Conservation (phyloP, 495 filamentous ascomycete species). For the Cryomyces minteri region DNA sequence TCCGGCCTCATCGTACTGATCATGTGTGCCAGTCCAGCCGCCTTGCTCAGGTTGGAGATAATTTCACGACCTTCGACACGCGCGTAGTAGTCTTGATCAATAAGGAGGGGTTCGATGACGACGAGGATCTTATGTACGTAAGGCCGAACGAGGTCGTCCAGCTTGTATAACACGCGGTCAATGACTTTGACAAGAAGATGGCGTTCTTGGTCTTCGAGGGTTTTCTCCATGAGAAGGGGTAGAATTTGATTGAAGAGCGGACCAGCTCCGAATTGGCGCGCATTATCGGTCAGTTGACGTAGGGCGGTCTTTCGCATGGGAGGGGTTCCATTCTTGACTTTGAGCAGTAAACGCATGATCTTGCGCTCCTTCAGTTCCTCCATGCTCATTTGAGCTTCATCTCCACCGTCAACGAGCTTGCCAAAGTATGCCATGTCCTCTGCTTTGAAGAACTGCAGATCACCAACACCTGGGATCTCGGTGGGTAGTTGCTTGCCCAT, state of each 20-base stretch:
- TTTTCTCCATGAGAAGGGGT: slow-evolving; percentile 95
- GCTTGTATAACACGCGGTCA: slow-evolving; percentile 94
- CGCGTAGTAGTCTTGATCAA: slow-evolving; percentile 98
- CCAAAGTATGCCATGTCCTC: slow-evolving; percentile 99
- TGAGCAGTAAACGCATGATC: slow-evolving; percentile 91
- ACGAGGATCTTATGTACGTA: slow-evolving; percentile 98
- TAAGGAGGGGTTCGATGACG: slow-evolving; percentile 95
- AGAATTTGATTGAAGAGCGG: slow-evolving; percentile 96
- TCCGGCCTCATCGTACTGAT: slow-evolving; percentile 98
- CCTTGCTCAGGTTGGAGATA: slow-evolving; percentile 92
- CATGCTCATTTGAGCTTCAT: slow-evolving; percentile 79
- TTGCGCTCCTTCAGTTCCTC: slow-evolving; percentile 96
- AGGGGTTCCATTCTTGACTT: slow-evolving; percentile 98
- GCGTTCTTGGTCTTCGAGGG: slow-evolving; percentile 93
- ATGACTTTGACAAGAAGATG: slow-evolving; percentile 99
- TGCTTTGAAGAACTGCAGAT: slow-evolving; percentile 95
- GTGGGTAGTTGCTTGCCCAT: slow-evolving; percentile 87
- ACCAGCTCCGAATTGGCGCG: slow-evolving; percentile 87
- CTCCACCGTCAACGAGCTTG: slow-evolving; percentile 86
- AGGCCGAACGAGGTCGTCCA: slow-evolving; percentile 90
- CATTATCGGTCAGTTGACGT: slow-evolving; percentile 93
- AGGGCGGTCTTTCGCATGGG: slow-evolving; percentile 99
- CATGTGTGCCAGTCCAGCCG: slow-evolving; percentile 95
- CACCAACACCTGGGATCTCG: slow-evolving; percentile 92
- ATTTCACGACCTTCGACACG: slow-evolving; percentile 97